Evolutionary conservation across 441 rosid genomes (phyloP), one percentile per base, ranked within the genome.

Genomic region (Mallotus repandus): DNA sequence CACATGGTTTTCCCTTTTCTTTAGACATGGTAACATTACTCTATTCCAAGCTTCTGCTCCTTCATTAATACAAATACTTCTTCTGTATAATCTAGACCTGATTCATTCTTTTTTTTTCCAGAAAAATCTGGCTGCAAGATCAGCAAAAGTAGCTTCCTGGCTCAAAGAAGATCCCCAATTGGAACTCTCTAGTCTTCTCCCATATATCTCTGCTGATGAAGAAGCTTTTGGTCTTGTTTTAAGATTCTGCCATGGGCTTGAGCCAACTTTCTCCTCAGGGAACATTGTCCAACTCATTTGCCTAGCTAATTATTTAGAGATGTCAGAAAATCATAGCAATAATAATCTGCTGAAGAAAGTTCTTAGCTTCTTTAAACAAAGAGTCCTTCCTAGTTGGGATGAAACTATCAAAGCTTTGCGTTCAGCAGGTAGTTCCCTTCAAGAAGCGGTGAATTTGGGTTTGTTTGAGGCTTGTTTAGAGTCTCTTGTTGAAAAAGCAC

Each of bases 161-260:
- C 80, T 88, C 9, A 54, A 84, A 53, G 75, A 79, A 71, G 82
- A 82, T 70, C 70, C 82, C 19, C 50, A 59, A 7, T 76, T 81
- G 58, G 82, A 79, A 48, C 76, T 86, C 22, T 73, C 74, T 25
- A 60, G 50, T 78, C 80, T 87, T 64, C 82, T 92, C n/a, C 82
- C 21, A 21, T 86, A 87, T 69, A 76, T 89, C n/a, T 86, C 89
- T 14, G 82, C 85, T 54, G 89, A 88, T 74, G 72, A 85, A 0
- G 81, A 77, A 76, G 84, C 83, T 38, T 80, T 91, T 32, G 83
- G 86, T 78, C 85, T 87, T 45, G 85, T 92, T 54, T 84, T 85
- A 46, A 86, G 88, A 77, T 94, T 94, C 89, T 94, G 96, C 80
- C 82, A 85, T 15, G 97, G 97, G 58, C 86, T n/a, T 55, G 84